Evolutionary conservation across 345 rosid genomes (phyloP).

Genomic region (Gossypium bickii): DNA sequence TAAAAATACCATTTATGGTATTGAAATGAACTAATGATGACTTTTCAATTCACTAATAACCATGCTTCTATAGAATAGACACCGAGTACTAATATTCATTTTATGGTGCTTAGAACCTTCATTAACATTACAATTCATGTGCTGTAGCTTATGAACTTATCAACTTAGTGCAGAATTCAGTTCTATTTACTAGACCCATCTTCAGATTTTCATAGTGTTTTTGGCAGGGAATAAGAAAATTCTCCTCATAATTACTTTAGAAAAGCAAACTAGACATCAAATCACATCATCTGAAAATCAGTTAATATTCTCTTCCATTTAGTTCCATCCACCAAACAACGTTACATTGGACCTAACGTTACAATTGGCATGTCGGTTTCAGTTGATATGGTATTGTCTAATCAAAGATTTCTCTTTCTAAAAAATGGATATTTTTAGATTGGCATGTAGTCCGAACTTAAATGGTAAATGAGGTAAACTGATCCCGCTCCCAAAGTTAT

Average conservation of each 20-base stretch:
- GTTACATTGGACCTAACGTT: constrained; percentile 10
- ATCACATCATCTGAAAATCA: not conserved
- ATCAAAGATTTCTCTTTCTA: not conserved
- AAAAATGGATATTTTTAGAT: not conserved
- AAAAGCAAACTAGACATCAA: not conserved
- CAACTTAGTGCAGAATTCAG: not conserved
- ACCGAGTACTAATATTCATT: not conserved
- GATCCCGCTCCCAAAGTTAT: not conserved
- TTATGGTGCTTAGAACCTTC: not conserved
- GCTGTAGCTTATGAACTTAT: not conserved
- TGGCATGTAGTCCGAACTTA: not conserved
- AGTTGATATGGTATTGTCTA: constrained; percentile 5
- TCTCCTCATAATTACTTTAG: not conserved
- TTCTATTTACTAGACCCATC: not conserved
- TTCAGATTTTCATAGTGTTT: not conserved
- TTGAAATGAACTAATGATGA: not conserved
- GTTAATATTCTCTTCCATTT: not conserved
- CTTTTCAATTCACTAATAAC: not conserved
- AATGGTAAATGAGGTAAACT: not conserved
- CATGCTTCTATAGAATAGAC: not conserved
- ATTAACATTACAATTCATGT: not conserved
- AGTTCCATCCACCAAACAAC: not conserved
- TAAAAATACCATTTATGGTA: not conserved
- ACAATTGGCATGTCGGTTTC: constrained; percentile 5
- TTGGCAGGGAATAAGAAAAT: not conserved